Evolutionary conservation across 164 flowering plant genomes (phyloP).

Genomic region (Vitis cinerea): DNA sequence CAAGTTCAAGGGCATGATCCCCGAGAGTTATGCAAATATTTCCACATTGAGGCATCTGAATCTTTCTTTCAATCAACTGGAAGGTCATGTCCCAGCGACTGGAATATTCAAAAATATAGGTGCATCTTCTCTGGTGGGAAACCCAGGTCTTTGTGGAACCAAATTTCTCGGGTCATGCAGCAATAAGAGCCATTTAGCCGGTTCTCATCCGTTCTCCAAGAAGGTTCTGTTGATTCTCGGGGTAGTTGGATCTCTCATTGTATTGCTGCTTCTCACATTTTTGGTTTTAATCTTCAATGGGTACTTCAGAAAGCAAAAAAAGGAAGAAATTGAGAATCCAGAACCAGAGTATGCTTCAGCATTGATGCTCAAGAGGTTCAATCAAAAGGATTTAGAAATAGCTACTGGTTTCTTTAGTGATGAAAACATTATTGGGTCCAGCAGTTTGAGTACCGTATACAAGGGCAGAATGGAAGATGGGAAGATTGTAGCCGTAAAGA

Average conservation of each 20-base stretch:
- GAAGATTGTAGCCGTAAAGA: conserved; percentile 53
- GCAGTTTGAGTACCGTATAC: conserved; percentile 73
- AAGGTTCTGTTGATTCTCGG: conserved; percentile 32
- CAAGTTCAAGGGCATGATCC: conserved; percentile 52
- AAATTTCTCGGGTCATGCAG: conserved; percentile 38
- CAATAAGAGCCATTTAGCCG: conserved; percentile 6
- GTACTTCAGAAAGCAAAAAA: conserved; percentile 19
- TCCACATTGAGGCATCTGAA: conserved; percentile 51
- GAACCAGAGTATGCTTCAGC: conserved; percentile 23
- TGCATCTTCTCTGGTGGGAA: conserved; percentile 49
- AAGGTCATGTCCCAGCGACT: conserved; percentile 57
- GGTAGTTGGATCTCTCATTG: conserved; percentile 34
- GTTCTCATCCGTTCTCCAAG: conserved; percentile 31
- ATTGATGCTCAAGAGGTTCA: conserved; percentile 49
- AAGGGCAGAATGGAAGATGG: conserved; percentile 64
- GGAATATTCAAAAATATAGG: conserved; percentile 48
- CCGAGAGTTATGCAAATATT: conserved; percentile 41
- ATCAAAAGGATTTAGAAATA: conserved; percentile 40
- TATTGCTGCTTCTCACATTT: conserved; percentile 30
- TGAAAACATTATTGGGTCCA: conserved; percentile 55
- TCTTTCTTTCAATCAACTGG: conserved; percentile 71
- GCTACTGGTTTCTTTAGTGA: conserved; percentile 60
- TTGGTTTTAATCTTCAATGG: conserved; percentile 17
- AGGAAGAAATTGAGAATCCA: conserved; percentile 13
- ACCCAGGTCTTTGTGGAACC: conserved; percentile 64